Conservation (phyloP, 768 basidiomycete genomes). For the Pholiota molesta region DNA sequence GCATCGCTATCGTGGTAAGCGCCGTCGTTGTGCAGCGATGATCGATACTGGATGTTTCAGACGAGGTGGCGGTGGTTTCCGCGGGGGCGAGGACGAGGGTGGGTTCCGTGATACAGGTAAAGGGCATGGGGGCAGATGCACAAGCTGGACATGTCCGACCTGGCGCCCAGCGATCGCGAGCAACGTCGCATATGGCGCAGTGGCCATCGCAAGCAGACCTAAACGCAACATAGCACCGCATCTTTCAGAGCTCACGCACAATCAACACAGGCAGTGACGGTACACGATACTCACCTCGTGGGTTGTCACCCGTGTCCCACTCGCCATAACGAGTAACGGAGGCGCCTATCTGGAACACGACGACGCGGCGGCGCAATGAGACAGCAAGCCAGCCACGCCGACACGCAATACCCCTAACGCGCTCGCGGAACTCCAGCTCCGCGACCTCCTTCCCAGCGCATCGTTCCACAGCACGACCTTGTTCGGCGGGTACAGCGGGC, state of each 20-base stretch:
- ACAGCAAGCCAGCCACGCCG: constrained; percentile 86
- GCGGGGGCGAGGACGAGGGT: constrained; percentile 52
- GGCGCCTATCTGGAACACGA: constrained; percentile 73
- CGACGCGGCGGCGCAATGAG: constrained; percentile 75
- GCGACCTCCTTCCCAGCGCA: constrained; percentile 73
- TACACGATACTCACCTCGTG: constrained; percentile 56
- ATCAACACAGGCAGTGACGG: neutral
- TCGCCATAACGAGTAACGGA: constrained; percentile 64
- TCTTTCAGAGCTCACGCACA: constrained; percentile 19
- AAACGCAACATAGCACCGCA: constrained; percentile 4
- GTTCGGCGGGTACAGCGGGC: constrained; percentile 88
- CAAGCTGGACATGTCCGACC: constrained; percentile 84
- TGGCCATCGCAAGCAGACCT: constrained; percentile 83
- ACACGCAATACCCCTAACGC: constrained; percentile 78
- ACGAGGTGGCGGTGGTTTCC: constrained; percentile 57
- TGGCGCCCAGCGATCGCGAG: constrained; percentile 86
- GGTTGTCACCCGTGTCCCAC: constrained; percentile 90
- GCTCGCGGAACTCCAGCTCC: constrained; percentile 88
- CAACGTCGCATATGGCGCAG: constrained; percentile 76
- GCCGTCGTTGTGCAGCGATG: constrained; percentile 84
- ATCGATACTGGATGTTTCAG: constrained; percentile 75
- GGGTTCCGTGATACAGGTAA: constrained; percentile 60
- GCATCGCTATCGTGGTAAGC: constrained; percentile 76
- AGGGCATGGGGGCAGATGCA: constrained; percentile 82
- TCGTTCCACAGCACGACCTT: constrained; percentile 94